These are phyloP conservation scores for Pichia sp. DNA, from an alignment of 1,139 yeast genomes.

Conservation along the genomic window DNA sequence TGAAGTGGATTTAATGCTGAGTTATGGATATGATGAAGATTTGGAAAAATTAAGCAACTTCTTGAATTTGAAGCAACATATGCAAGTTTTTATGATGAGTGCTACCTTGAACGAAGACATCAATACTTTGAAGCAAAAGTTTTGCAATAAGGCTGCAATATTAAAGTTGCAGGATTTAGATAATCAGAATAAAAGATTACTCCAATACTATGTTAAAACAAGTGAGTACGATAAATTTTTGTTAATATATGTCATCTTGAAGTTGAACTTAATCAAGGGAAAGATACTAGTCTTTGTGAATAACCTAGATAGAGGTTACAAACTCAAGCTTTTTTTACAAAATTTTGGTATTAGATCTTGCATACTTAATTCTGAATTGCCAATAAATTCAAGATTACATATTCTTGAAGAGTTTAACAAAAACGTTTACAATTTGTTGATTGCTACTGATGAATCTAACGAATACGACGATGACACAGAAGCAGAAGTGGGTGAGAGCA, in stretches of 20 bases:
- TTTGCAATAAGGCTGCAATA: conserved; percentile 84
- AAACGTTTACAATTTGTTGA: conserved; percentile 77
- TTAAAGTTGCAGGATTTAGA: conserved; percentile 68
- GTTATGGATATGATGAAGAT: conserved; percentile 91
- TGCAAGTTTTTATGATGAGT: conserved; percentile 93
- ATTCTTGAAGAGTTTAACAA: conserved; percentile 94
- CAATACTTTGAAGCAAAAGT: conserved; percentile 65
- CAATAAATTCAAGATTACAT: conserved; percentile 87
- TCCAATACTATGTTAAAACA: conserved; percentile 84
- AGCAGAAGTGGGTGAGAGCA: conserved; percentile 26
- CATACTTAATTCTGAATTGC: conserved; percentile 87
- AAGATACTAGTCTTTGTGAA: conserved; percentile 89
- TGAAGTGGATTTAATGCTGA: conserved; percentile 88
- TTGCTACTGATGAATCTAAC: conserved; percentile 91
- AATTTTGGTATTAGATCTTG: conserved; percentile 92
- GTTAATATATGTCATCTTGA: conserved; percentile 85
- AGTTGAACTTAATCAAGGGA: conserved; percentile 83
- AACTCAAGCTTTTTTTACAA: conserved; percentile 83
- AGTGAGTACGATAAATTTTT: conserved; percentile 89
- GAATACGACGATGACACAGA: conserved; percentile 45
- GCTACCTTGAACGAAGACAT: conserved; percentile 92
- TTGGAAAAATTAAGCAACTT: conserved; percentile 52
- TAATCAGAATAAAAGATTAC: conserved; percentile 53
- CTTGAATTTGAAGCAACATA: conserved; percentile 65
- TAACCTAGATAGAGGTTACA: conserved; percentile 91